Conservation (phyloP, 2,329 filamentous ascomycete species). For the Curvularia verruculosa region DNA sequence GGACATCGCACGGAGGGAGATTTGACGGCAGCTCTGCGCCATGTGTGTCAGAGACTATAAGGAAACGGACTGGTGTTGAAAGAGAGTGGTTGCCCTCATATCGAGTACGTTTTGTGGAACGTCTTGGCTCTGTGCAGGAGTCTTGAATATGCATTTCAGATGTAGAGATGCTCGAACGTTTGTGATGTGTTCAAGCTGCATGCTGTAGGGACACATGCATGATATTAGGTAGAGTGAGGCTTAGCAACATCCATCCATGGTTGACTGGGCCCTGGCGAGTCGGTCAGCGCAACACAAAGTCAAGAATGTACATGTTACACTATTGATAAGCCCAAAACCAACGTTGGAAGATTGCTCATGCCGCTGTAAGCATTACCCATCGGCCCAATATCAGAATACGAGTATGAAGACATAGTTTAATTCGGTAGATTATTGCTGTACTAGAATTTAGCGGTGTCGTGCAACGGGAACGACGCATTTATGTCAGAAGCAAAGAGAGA, state of each 20-base stretch:
- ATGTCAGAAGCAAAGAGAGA: background rate
- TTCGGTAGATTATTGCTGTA: background rate
- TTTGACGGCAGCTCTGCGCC: conserved; percentile 33
- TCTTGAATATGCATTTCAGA: background rate
- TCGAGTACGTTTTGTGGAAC: background rate
- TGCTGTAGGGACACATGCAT: too few species aligned
- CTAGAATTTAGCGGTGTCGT: background rate
- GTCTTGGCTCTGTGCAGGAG: background rate
- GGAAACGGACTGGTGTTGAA: conserved; percentile 30
- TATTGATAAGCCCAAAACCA: too few species aligned
- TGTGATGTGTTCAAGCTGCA: background rate
- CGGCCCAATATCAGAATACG: background rate
- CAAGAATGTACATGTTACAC: background rate
- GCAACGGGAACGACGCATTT: too few species aligned
- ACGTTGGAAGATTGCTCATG: background rate
- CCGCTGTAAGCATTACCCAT: background rate
- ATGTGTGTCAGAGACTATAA: conserved; percentile 54
- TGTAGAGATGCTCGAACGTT: background rate
- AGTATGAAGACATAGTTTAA: background rate
- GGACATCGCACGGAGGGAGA: conserved; percentile 58
- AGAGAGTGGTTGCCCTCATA: background rate
- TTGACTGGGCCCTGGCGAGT: background rate
- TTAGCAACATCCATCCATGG: background rate
- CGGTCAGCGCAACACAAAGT: background rate
- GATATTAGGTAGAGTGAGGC: background rate